Base-by-base conservation (phyloP, 1,284 basidiomycete genomes). In the Sphaerobolus stellatus region DNA sequence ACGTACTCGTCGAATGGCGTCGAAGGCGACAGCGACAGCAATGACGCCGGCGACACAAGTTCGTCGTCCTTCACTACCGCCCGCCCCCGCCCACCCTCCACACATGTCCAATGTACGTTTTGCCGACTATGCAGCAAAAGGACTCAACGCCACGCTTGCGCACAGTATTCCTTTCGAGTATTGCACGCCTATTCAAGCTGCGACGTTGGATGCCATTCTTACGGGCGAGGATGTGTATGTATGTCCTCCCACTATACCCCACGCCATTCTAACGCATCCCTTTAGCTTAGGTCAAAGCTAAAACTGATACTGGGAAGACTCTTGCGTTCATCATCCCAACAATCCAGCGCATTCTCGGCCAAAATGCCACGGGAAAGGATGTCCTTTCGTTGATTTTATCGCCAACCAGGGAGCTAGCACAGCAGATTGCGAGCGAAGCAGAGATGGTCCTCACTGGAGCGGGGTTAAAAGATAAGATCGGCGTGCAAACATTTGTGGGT, bases 311-410 rank as follows among this genome's bases (percentile, higher is more conserved):
- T 68, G 94, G 94, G 59, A 97, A 99, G 78, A 99, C 96, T 25
- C 98, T 99, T 59, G 89, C 95, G n/a, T 99, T 99, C 69, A 95
- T 96, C 56, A 85, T 99, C 47, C 96, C 96, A 52, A 94, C 95
- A 55, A 99, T 99, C 94, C 81, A 98, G 34, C 96, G 98, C 75
- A 98, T 98, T 78, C 98, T 98, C 80, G 96, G 95, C 84, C 90
- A 67, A 64, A 88, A n/a, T n/a, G 75, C 24, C 25, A 52, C 25
- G n/a, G 25, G 29, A n/a, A 50, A 44, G 38, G 28, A 53, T 18
- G 5, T 16, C 22, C 45, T 33, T 57, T 95, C 93, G 30, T 84
- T 99, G 53, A 92, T 99, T 58, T 84, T 99, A 54, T 96, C 96
- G 13, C 96, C 96, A 31, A 99, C 96, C 52, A 92, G 96, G 77